Conservation (phyloP, 306 rosid genomes). For the Delonix regia region DNA sequence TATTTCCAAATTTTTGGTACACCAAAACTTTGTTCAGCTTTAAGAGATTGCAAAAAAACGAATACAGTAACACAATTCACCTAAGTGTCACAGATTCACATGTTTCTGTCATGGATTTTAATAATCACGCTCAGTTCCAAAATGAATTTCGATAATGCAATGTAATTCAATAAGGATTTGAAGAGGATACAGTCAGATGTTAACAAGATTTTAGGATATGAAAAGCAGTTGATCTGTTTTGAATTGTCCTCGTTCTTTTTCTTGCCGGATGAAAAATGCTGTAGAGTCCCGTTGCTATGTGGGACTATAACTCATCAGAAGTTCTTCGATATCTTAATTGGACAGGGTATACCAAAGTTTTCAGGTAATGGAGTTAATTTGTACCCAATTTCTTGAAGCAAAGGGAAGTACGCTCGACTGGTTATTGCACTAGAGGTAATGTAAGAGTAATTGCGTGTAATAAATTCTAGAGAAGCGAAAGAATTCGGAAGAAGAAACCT, state of each 20-base stretch:
- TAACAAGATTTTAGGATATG: constrained; percentile 8
- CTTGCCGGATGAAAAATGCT: background rate
- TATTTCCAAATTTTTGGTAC: background rate
- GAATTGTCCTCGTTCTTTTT: background rate
- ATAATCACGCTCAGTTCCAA: too few species aligned
- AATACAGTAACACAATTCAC: background rate
- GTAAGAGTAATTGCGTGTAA: background rate
- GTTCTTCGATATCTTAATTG: background rate
- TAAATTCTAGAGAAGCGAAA: background rate
- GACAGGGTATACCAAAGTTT: background rate
- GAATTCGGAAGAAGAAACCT: constrained; percentile 42
- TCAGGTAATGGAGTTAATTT: background rate
- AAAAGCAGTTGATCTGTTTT: constrained; percentile 21
- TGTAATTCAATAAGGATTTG: constrained; percentile 16
- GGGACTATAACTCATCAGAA: background rate
- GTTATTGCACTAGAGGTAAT: constrained; percentile 4
- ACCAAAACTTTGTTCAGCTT: background rate
- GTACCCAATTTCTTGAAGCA: background rate
- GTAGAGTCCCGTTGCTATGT: constrained; percentile 7
- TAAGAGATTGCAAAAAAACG: background rate
- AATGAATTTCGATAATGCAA: too few species aligned
- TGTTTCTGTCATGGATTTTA: too few species aligned
- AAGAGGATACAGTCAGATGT: constrained; percentile 5
- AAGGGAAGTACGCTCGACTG: background rate
- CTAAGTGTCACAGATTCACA: too few species aligned